Evolutionary conservation across 208 protist genomes (phyloP).

Genomic region (Jaenimonas drosophilae): DNA sequence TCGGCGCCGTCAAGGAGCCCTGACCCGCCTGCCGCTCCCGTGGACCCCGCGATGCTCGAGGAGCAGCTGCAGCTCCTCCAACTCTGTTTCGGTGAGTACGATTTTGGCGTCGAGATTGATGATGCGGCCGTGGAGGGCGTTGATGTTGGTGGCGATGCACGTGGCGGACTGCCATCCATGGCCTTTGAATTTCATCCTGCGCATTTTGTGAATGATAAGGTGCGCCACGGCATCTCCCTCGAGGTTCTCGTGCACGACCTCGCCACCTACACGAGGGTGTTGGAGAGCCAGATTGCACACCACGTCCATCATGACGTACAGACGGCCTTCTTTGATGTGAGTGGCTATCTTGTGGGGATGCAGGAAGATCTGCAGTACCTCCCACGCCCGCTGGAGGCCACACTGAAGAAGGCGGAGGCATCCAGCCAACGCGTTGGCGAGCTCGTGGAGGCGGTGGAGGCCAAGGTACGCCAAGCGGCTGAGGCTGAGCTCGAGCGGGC

Average conservation of each 20-base stretch:
- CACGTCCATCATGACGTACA: constrained; percentile 77
- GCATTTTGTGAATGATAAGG: constrained; percentile 60
- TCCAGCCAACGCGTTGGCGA: constrained; percentile 22
- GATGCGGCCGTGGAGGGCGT: constrained; percentile 4
- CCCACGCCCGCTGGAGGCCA: constrained; percentile 33
- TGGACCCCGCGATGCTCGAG: constrained; percentile 10
- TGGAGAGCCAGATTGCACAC: constrained; percentile 48
- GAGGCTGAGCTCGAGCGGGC: constrained; percentile 39
- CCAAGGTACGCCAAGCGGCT: constrained; percentile 37
- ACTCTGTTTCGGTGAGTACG: constrained; percentile 78
- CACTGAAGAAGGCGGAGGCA: constrained; percentile 33
- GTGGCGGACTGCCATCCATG: neutral
- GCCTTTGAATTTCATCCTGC: constrained; percentile 40
- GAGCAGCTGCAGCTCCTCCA: constrained; percentile 75
- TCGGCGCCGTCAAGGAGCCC: neutral
- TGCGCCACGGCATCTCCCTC: constrained; percentile 60
- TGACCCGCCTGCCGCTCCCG: neutral
- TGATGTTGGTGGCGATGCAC: constrained; percentile 1
- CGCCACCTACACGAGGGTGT: constrained; percentile 31
- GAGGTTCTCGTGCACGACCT: constrained; percentile 53
- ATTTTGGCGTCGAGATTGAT: constrained; percentile 67
- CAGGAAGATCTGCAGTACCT: constrained; percentile 62
- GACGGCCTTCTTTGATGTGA: constrained; percentile 63
- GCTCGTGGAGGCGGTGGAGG: constrained; percentile 18
- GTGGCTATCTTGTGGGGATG: constrained; percentile 60